Percentiles rank a stretch among this genome's conserved stretches.
Conservation (phyloP, 257 asterid genomes). For the Gardenia jasminoides region DNA sequence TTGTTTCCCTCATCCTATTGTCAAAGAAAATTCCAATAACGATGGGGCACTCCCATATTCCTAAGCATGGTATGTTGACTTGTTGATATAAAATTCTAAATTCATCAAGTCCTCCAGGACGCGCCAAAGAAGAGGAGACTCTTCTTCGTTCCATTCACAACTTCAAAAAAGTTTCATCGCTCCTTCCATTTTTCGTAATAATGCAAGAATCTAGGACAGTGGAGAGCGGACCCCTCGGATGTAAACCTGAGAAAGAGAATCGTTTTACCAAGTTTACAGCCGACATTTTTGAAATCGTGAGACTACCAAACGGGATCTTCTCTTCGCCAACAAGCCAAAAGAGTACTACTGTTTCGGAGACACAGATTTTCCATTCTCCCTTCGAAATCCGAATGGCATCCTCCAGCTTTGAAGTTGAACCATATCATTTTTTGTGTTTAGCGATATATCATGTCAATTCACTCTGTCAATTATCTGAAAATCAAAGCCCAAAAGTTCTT, state of each 20-base stretch:
- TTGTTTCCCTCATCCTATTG: no score
- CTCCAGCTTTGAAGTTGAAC: not conserved
- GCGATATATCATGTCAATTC: not conserved
- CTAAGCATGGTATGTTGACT: not conserved
- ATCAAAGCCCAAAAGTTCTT: not conserved
- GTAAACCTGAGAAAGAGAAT: not conserved
- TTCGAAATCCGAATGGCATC: not conserved
- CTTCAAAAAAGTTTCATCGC: not conserved
- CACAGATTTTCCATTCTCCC: not conserved
- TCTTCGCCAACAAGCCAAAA: slow-evolving; percentile 11
- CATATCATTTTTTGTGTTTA: not conserved
- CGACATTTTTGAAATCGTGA: slow-evolving; percentile 25
- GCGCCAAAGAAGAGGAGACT: not conserved
- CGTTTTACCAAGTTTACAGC: slow-evolving; percentile 17
- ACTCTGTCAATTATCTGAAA: not conserved
- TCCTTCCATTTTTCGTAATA: not conserved
- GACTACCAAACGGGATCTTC: not conserved
- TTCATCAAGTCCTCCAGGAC: not conserved
- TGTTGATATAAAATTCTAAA: no score
- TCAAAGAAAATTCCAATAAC: no score
- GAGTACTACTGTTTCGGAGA: not conserved
- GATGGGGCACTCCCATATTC: no score
- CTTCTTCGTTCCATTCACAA: not conserved
- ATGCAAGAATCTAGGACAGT: not conserved
- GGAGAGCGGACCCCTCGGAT: not conserved